phyloP scores from a whole-genome alignment of 2,329 filamentous ascomycete genomes.

The Leptodontidium sp. region DNA sequence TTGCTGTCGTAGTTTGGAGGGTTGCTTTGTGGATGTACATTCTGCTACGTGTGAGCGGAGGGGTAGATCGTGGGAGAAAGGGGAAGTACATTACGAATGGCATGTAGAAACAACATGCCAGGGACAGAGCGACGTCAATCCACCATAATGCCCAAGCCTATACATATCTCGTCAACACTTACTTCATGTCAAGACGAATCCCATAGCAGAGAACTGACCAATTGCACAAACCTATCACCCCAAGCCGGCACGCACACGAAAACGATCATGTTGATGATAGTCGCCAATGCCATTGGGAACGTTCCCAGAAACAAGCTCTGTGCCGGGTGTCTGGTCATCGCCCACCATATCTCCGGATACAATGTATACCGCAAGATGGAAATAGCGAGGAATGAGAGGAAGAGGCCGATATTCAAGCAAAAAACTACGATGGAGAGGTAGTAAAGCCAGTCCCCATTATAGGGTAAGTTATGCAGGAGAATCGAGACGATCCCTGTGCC shows the following conservation, averaged over 20 bases:
- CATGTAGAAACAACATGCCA: conserved; percentile 61
- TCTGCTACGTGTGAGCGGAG: conserved; percentile 28
- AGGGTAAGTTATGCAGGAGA: conserved; percentile 68
- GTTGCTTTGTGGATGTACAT: conserved; percentile 51
- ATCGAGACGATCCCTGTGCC: conserved; percentile 74
- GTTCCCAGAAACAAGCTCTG: conserved; percentile 75
- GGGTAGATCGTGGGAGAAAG: not conserved
- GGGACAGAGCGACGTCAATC: conserved; percentile 60
- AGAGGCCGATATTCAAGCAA: conserved; percentile 65
- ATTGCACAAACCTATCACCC: conserved; percentile 63
- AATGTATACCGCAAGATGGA: conserved; percentile 67
- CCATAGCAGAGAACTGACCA: conserved; percentile 45
- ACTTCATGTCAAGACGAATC: not conserved
- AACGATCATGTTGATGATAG: conserved; percentile 71
- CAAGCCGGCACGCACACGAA: conserved; percentile 66
- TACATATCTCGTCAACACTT: conserved; percentile 28
- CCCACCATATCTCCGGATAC: conserved; percentile 71
- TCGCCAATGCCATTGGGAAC: conserved; percentile 73
- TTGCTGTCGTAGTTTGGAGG: conserved; percentile 67
- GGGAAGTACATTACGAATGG: conserved; percentile 61
- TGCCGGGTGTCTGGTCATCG: conserved; percentile 71
- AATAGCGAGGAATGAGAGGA: conserved; percentile 60
- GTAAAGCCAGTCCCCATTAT: conserved; percentile 63
- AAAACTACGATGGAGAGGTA: conserved; percentile 69
- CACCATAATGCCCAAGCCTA: conserved; percentile 66